Evolutionary conservation across 805 yeast genomes (phyloP).

Genomic region (Cyberlindnera suaveolens): DNA sequence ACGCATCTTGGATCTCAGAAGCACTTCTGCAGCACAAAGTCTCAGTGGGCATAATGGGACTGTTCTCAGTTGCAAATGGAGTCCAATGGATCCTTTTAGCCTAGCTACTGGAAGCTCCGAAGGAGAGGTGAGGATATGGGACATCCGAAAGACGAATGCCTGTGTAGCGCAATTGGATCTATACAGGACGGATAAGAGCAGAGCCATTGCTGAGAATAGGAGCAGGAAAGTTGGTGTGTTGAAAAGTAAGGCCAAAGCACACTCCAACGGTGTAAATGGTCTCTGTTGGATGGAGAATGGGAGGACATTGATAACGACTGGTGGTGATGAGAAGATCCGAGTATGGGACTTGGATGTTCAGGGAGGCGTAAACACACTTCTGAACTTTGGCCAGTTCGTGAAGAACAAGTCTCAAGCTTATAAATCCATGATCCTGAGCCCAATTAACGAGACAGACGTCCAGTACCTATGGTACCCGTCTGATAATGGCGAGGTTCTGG

Average conservation of each 20-base stretch:
- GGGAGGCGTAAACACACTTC: constrained; percentile 48
- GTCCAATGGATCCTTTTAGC: constrained; percentile 53
- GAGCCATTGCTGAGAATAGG: constrained; percentile 13
- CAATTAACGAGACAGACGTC: constrained; percentile 43
- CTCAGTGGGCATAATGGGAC: constrained; percentile 48
- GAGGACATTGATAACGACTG: constrained; percentile 54
- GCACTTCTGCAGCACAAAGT: constrained; percentile 69
- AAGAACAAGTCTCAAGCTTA: constrained; percentile 45
- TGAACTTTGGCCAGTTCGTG: constrained; percentile 74
- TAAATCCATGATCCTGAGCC: constrained; percentile 27
- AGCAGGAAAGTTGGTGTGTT: constrained; percentile 18
- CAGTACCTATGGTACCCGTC: constrained; percentile 66
- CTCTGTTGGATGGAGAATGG: constrained; percentile 70
- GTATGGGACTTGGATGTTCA: constrained; percentile 67
- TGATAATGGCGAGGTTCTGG: constrained; percentile 64
- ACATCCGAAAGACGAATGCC: constrained; percentile 60
- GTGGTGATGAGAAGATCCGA: constrained; percentile 73
- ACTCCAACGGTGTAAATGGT: constrained; percentile 74
- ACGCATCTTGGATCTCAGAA: constrained; percentile 65
- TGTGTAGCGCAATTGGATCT: constrained; percentile 61
- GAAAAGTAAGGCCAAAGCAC: constrained; percentile 46
- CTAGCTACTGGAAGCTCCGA: constrained; percentile 78
- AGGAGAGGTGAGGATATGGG: constrained; percentile 84
- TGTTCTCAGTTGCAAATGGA: constrained; percentile 66
- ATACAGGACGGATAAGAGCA: constrained; percentile 34